These are phyloP conservation scores for Annulohypoxylon moriforme DNA, from an alignment of 495 filamentous ascomycete genomes.

Conservation along the genomic window DNA sequence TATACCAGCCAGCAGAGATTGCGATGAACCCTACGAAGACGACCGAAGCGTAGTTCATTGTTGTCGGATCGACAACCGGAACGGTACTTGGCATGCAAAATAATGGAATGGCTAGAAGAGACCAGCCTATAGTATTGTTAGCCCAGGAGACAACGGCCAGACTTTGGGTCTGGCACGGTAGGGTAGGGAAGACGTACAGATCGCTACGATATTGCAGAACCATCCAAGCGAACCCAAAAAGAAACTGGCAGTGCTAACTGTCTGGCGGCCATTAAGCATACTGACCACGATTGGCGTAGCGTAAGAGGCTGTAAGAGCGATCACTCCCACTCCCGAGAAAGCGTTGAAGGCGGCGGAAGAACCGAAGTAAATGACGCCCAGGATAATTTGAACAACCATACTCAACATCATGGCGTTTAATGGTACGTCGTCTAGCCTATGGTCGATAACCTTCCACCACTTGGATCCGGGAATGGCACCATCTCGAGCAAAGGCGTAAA, in stretches of 20 bases:
- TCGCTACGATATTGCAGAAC: conserved; percentile 65
- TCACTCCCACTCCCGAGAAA: conserved; percentile 72
- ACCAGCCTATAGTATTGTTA: conserved; percentile 63
- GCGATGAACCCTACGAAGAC: conserved; percentile 70
- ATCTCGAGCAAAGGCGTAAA: conserved; percentile 72
- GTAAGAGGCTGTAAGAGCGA: conserved; percentile 68
- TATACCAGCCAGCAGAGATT: conserved; percentile 57
- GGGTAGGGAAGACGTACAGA: conserved; percentile 55
- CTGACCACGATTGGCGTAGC: conserved; percentile 68
- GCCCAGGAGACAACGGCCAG: conserved; percentile 24
- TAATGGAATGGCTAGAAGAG: conserved; percentile 69
- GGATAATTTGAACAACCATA: conserved; percentile 58
- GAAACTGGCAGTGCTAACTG: conserved; percentile 66
- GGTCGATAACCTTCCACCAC: conserved; percentile 61
- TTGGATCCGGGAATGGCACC: conserved; percentile 66
- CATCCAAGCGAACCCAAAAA: conserved; percentile 66
- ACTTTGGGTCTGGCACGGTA: background rate
- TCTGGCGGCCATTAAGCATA: conserved; percentile 61
- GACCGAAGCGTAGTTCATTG: conserved; percentile 75
- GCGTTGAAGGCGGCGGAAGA: conserved; percentile 65
- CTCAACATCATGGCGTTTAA: conserved; percentile 65
- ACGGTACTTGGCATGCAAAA: conserved; percentile 73
- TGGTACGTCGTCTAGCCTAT: conserved; percentile 60
- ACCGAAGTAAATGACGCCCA: conserved; percentile 66
- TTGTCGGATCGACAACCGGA: conserved; percentile 66